These are phyloP conservation scores for Adansonia rubrostipa DNA, from an alignment of 441 rosid species.

Conservation along the genomic window DNA sequence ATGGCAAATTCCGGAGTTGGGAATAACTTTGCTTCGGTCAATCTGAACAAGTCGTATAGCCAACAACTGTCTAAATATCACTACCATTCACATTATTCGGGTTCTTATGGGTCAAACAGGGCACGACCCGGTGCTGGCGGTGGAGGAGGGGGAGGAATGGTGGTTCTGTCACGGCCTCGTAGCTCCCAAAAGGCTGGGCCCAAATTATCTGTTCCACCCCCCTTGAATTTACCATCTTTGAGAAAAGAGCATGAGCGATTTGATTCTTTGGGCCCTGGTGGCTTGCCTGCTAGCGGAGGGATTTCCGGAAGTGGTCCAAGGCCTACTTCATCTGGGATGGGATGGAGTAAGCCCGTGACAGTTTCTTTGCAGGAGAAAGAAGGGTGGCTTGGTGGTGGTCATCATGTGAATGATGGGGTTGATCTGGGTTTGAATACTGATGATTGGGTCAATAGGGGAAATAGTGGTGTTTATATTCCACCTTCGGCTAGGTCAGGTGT, in stretches of 20 bases:
- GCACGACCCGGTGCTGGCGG: slow-evolving; percentile 54
- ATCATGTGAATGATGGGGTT: slow-evolving; percentile 37
- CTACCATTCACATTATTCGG: slow-evolving; percentile 44
- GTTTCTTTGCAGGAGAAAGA: slow-evolving; percentile 63
- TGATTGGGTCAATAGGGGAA: slow-evolving; percentile 53
- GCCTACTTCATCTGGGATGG: slow-evolving; percentile 81
- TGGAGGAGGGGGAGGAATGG: slow-evolving; percentile 84
- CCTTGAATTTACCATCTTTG: slow-evolving; percentile 92
- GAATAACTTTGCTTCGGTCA: slow-evolving; percentile 75
- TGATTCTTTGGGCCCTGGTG: slow-evolving; percentile 69
- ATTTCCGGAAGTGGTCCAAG: slow-evolving; percentile 66
- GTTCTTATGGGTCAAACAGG: slow-evolving; percentile 51
- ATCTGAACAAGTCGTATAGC: slow-evolving; percentile 89
- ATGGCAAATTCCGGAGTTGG: slow-evolving; percentile 95
- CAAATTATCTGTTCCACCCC: slow-evolving; percentile 98
- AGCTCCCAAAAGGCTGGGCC: slow-evolving; percentile 89
- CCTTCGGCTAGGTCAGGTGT: slow-evolving; percentile 54
- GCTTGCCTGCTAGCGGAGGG: slow-evolving; percentile 69
- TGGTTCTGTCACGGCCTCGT: slow-evolving; percentile 86
- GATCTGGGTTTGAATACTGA: slow-evolving; percentile 43
- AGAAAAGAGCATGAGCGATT: slow-evolving; percentile 87
- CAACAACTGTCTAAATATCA: slow-evolving; percentile 52
- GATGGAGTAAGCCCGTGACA: slow-evolving; percentile 81
- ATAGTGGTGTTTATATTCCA: slow-evolving; percentile 49
- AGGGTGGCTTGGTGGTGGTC: slow-evolving; percentile 34